Conservation (phyloP, 805 yeast genomes). For the Ogataea corticis region DNA sequence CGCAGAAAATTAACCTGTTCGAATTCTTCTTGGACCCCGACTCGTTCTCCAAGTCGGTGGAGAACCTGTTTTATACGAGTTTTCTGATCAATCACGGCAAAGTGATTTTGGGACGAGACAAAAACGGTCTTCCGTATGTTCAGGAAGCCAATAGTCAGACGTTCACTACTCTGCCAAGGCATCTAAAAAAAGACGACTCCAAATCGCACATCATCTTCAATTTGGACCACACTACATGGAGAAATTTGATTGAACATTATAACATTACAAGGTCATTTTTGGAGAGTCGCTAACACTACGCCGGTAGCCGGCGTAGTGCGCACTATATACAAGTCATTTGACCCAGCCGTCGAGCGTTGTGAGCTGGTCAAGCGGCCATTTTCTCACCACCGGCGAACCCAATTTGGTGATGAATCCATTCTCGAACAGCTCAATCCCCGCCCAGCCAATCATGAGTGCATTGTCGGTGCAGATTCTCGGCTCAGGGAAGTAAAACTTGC, state of each 20-base stretch:
- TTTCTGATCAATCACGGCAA: slow-evolving; percentile 76
- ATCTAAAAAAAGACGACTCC: slow-evolving; percentile 23
- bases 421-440: slow-evolving; percentile 87
- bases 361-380: slow-evolving; percentile 76
- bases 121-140: slow-evolving; percentile 38
- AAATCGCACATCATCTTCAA: slow-evolving; percentile 71
- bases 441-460: slow-evolving; percentile 97
- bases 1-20: slow-evolving; percentile 56
- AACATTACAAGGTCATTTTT: slow-evolving; percentile 55
- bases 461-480: slow-evolving; percentile 84
- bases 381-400: slow-evolving; percentile 63
- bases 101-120: slow-evolving; percentile 53
- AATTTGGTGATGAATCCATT: slow-evolving; percentile 49
- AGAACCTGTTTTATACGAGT: slow-evolving; percentile 80
- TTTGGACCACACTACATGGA: slow-evolving; percentile 69
- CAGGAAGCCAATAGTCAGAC: slow-evolving; percentile 28
- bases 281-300: not conserved
- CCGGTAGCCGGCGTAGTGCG: too few relatives aligned
- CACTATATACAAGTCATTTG: slow-evolving; percentile 8
- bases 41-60: slow-evolving; percentile 77
- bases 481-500: slow-evolving; percentile 65
- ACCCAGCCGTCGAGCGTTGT: slow-evolving; percentile 54
- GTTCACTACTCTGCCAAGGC: slow-evolving; percentile 25
- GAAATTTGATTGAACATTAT: slow-evolving; percentile 50
- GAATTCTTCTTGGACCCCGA: slow-evolving; percentile 71